Evolutionary conservation across 352 stramenopile genomes (phyloP), one percentile per base, ranked within the genome.

Genomic region (Phytophthora europaea): DNA sequence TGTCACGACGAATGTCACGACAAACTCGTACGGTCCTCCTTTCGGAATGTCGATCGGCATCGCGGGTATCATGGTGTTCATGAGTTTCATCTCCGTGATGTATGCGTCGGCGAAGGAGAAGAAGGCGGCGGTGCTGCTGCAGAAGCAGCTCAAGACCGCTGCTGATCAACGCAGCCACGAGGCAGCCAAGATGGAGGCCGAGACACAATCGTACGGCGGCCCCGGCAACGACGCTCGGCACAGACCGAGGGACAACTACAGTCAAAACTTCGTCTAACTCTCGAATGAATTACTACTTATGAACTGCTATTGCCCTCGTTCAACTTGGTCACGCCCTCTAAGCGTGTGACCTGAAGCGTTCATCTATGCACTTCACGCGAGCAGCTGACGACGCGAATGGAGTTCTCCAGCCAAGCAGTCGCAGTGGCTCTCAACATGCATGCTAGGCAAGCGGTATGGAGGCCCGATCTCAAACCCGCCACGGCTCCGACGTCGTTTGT

Each of bases 261-360:
- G 76, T 57, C 75, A 84, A 50, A 86, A 88, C 34, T 84, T 88
- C 61, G 81, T 88, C 22, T 87, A 74, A 65, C 52, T 60, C 34
- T 53, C 58, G 58, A 69, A 50, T 48, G 53, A 58, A 64, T 63
- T 68, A 58, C 57, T 54, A 48, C 40, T 20, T 63, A 60, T 67
- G 33, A 63, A 50, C 10, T 47, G 34, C 40, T 48, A 48, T 61
- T 53, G 26, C 43, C 53, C 45, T 50, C 38, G 20, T 26, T 31
- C 62, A 63, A 69, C 31, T 66, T 50, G 9, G 26, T 65, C 47
- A 71, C 36, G 12, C 28, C 13, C 8, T 48, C 36, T 56, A 51
- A 38, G 53, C 16, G 54, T 26, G 23, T 26, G 23, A 26, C 23
- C 23, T 26, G 23, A 26, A 26, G 23, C 1, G 36, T 66, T 61